These are phyloP conservation scores for Boletus patriciae DNA, from an alignment of 768 basidiomycete genomes.

Conservation along the genomic window DNA sequence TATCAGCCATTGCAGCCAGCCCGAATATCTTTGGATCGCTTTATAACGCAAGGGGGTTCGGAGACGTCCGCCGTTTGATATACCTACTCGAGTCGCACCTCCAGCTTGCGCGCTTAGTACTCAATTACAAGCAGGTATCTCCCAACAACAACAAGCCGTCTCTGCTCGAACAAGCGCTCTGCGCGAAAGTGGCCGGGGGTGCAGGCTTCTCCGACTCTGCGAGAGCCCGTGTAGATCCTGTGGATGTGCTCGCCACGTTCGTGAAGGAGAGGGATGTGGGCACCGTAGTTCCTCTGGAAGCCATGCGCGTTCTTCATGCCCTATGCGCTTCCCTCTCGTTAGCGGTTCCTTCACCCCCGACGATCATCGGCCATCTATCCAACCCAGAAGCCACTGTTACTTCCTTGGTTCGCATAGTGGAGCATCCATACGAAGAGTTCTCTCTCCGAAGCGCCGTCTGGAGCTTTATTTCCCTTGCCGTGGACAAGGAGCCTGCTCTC, in stretches of 20 bases:
- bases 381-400: conserved; percentile 72
- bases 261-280: conserved; percentile 67
- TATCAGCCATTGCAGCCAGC: conserved; percentile 66
- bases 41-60: conserved; percentile 60
- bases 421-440: conserved; percentile 79
- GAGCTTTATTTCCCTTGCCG: conserved; percentile 77
- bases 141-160: conserved; percentile 47
- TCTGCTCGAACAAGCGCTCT: conserved; percentile 75
- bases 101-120: conserved; percentile 56
- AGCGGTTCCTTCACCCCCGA: conserved; percentile 61
- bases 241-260: conserved; percentile 71
- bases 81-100: conserved; percentile 69
- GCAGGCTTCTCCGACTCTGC: conserved; percentile 43
- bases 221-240: conserved; percentile 59
- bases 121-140: conserved; percentile 62
- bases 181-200: conserved; percentile 58
- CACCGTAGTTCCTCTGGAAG: conserved; percentile 58
- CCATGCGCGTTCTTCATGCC: conserved; percentile 64
- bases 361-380: conserved; percentile 75
- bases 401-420: conserved; percentile 66
- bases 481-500: conserved; percentile 85
- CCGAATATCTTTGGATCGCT: conserved; percentile 58
- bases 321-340: conserved; percentile 65
- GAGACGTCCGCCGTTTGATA: conserved; percentile 68
- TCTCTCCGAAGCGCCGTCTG: conserved; percentile 73